A percentile compares a stretch with the other conserved stretches of the same genome.
Evolutionary conservation across 2,329 filamentous ascomycete species (phyloP).

Genomic region (Fusarium sp.): DNA sequence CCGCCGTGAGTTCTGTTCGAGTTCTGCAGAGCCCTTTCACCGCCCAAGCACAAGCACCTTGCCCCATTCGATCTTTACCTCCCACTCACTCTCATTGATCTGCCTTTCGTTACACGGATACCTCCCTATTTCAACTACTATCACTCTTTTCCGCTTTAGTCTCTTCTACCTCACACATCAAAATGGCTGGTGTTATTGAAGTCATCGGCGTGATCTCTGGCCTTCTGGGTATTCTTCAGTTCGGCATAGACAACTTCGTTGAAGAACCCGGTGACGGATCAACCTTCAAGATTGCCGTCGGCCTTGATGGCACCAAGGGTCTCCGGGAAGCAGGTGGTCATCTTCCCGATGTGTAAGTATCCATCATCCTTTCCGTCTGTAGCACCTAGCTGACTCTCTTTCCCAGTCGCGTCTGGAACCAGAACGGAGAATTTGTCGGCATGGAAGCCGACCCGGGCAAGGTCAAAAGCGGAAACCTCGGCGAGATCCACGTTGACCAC

Average conservation of each 20-base stretch:
- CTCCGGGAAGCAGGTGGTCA: not conserved
- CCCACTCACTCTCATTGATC: not conserved
- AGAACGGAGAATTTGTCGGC: not conserved
- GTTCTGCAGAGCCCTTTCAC: not conserved
- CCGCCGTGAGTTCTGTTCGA: not conserved
- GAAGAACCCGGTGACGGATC: not conserved
- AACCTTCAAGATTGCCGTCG: not conserved
- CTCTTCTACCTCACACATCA: not conserved
- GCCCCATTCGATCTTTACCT: not conserved
- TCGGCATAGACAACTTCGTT: not conserved
- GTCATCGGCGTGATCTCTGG: not conserved
- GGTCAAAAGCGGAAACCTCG: not conserved
- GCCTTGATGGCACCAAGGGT: not conserved
- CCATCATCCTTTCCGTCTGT: not conserved
- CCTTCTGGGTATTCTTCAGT: not conserved
- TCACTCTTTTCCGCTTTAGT: not conserved
- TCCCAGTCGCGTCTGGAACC: not conserved
- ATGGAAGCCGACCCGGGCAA: not conserved
- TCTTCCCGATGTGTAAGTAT: not conserved
- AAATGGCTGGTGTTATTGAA: not conserved
- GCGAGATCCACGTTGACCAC: not conserved
- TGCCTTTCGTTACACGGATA: not conserved
- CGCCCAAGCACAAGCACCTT: not conserved
- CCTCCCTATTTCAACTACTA: not conserved
- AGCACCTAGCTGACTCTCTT: not conserved